Evolutionary conservation across 352 stramenopile species (phyloP).

Genomic region (Blastocystis sp.): DNA sequence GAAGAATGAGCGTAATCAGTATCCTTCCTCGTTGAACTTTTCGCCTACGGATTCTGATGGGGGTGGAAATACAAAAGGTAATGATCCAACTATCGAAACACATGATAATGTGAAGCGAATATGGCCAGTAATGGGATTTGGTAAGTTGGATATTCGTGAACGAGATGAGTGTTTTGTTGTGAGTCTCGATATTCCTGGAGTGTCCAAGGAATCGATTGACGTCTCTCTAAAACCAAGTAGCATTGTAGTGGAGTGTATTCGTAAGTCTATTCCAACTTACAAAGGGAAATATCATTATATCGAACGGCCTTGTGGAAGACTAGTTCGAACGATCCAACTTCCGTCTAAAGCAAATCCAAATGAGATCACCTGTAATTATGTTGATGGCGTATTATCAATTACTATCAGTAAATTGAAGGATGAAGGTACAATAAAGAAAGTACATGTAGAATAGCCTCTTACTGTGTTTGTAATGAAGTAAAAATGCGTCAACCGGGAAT

Average conservation of each 20-base stretch:
- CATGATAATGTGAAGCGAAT: background rate
- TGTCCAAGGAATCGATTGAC: conserved; percentile 32
- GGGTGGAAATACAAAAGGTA: background rate
- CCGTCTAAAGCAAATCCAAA: conserved; percentile 19
- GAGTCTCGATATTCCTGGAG: conserved; percentile 9
- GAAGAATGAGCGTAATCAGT: too few species aligned
- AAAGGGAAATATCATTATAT: background rate
- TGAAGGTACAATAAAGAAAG: background rate
- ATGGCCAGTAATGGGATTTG: conserved; percentile 53
- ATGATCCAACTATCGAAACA: background rate
- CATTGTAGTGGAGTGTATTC: conserved; percentile 37
- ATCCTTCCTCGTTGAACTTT: too few species aligned
- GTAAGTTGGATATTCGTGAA: conserved; percentile 16
- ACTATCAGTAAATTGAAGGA: background rate
- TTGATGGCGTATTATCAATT: background rate
- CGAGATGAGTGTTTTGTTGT: background rate
- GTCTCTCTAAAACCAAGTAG: conserved; percentile 1
- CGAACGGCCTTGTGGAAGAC: background rate
- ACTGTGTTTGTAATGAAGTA: background rate
- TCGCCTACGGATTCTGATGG: too few species aligned
- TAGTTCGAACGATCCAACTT: conserved; percentile 29
- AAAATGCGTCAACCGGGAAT: conserved; percentile 19
- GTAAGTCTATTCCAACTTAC: background rate
- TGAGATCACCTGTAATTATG: conserved; percentile 11
- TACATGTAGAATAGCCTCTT: background rate